Conservation (phyloP, 2,329 filamentous ascomycete genomes). For the Coniosporium tulheliwenetii region DNA sequence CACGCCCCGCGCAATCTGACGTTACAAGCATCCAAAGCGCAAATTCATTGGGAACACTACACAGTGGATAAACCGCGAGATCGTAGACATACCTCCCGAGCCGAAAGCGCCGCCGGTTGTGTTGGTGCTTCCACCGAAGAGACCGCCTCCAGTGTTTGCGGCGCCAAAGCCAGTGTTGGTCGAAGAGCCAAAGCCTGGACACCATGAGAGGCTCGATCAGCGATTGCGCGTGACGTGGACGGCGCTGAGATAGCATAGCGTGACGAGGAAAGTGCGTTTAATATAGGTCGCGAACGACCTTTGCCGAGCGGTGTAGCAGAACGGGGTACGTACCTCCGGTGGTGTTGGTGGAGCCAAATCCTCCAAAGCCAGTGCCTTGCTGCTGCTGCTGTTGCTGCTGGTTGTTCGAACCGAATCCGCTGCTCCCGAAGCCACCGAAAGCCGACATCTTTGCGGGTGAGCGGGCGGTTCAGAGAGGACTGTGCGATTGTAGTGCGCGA, state of each 20-base stretch:
- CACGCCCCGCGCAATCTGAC: neutral
- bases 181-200: slow-evolving; percentile 7
- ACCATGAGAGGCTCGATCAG: neutral
- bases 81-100: neutral
- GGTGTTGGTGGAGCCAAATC: slow-evolving; percentile 24
- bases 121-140: slow-evolving; percentile 8
- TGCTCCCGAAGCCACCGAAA: slow-evolving; percentile 4
- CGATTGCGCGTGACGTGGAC: slow-evolving; percentile 1
- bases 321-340: slow-evolving; percentile 35
- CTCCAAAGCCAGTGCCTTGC: slow-evolving; percentile 35
- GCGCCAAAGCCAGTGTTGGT: slow-evolving; percentile 3
- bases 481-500: no score
- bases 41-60: neutral
- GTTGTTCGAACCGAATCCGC: neutral
- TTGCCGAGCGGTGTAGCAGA: slow-evolving; percentile 1
- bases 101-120: slow-evolving; percentile 1
- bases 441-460: neutral
- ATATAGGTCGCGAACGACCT: neutral
- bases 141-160: slow-evolving; percentile 7
- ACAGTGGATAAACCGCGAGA: neutral
- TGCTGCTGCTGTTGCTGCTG: slow-evolving; percentile 9
- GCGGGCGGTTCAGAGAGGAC: no score
- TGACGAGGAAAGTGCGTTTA: slow-evolving; percentile 4
- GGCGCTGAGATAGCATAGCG: slow-evolving; percentile 2
- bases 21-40: neutral